These are phyloP conservation scores for Pelargonium australe DNA, from an alignment of 441 rosid species.

Conservation along the genomic window DNA sequence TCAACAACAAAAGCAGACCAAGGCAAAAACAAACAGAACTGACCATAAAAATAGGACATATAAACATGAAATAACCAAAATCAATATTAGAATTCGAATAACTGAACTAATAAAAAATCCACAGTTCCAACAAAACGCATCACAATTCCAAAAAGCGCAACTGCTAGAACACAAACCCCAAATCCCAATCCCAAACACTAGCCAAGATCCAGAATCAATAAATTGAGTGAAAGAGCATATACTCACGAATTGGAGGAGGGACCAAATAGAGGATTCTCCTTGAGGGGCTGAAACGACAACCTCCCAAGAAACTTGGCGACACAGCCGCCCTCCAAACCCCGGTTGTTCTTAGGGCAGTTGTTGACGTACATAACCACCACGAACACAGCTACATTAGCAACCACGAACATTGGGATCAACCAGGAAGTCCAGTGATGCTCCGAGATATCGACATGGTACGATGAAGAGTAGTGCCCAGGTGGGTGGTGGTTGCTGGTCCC, in stretches of 20 bases:
- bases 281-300: constrained; percentile 74
- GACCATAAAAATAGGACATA: no score
- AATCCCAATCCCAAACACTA: constrained; percentile 2
- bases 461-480: constrained; percentile 8
- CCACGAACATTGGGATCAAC: constrained; percentile 70
- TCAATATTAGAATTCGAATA: neutral
- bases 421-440: constrained; percentile 76
- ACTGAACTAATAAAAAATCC: neutral
- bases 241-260: constrained; percentile 83
- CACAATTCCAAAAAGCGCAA: neutral
- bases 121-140: neutral
- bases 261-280: constrained; percentile 86
- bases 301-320: constrained; percentile 67
- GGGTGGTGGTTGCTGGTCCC: constrained; percentile 22
- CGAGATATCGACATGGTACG: constrained; percentile 31
- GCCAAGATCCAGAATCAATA: neutral
- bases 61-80: neutral
- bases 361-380: constrained; percentile 67
- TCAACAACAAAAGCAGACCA: neutral
- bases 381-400: constrained; percentile 58
- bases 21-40: neutral
- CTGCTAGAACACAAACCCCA: neutral
- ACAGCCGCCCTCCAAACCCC: constrained; percentile 40
- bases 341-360: constrained; percentile 63
- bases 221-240: neutral